Percentiles rank a stretch among this genome's conserved stretches.
Evolutionary conservation across 192 early-diverging fungal species (phyloP).

Genomic region (Oehlia diaphana): DNA sequence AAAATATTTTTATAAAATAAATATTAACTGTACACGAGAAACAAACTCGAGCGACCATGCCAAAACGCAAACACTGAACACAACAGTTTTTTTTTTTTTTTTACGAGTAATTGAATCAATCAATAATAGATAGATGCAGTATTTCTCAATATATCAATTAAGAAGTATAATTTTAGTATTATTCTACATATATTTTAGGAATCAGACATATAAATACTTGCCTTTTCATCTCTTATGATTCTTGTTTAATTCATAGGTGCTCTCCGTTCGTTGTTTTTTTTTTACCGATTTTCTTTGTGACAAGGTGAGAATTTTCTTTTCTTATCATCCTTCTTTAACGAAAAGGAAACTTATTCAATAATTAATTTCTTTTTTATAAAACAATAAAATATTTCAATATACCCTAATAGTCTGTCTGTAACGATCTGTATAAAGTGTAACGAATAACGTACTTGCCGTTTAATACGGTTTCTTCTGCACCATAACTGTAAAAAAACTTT

Average conservation of each 20-base stretch:
- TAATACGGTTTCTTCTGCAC: constrained; percentile 1
- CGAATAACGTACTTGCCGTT: not conserved
- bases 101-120: too few relatives aligned
- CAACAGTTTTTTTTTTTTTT: not conserved
- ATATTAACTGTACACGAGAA: too few relatives aligned
- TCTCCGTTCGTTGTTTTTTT: constrained; percentile 4
- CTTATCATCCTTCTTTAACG: not conserved
- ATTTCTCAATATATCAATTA: too few relatives aligned
- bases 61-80: not conserved
- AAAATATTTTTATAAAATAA: not conserved
- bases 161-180: too few relatives aligned
- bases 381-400: not conserved
- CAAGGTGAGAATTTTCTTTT: not conserved
- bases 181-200: too few relatives aligned
- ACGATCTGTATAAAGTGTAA: constrained; percentile 10
- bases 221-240: not conserved
- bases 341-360: not conserved
- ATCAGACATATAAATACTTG: constrained; percentile 1
- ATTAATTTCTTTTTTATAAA: not conserved
- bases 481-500: not conserved
- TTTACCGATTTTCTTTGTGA: not conserved
- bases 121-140: too few relatives aligned
- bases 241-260: not conserved
- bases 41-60: too few relatives aligned
- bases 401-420: not conserved